Conservation (phyloP, 2,329 filamentous ascomycete species). For the Fusarium heterosporum region DNA sequence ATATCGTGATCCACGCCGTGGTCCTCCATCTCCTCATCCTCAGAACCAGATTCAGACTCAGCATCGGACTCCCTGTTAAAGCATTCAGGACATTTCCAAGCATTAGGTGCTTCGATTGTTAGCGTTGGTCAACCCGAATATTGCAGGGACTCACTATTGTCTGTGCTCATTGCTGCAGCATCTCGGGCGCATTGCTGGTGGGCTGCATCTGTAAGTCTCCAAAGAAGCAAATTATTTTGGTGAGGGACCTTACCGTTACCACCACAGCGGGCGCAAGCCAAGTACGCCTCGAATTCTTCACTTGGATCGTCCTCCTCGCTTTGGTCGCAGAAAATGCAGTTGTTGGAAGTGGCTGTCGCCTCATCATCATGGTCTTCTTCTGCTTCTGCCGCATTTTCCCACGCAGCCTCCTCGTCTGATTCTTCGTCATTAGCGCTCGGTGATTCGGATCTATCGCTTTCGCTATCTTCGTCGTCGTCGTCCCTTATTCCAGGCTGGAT, state of each 20-base stretch:
- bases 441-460: conserved; percentile 60
- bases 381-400: conserved; percentile 68
- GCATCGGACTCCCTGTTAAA: conserved; percentile 49
- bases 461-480: conserved; percentile 63
- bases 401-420: conserved; percentile 57
- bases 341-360: conserved; percentile 59
- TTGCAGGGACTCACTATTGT: conserved; percentile 47
- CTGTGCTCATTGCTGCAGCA: conserved; percentile 58
- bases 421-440: conserved; percentile 65
- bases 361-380: conserved; percentile 67
- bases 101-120: conserved; percentile 53
- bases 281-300: conserved; percentile 82
- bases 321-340: conserved; percentile 80
- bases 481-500: conserved; percentile 62
- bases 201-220: conserved; percentile 69
- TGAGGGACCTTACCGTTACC: conserved; percentile 77
- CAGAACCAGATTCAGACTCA: conserved; percentile 48
- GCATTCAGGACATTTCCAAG: conserved; percentile 67
- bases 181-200: conserved; percentile 90
- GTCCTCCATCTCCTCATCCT: conserved; percentile 48
- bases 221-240: conserved; percentile 31
- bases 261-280: conserved; percentile 81
- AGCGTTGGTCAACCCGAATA: conserved; percentile 1
- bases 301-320: conserved; percentile 85
- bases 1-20: conserved; percentile 40